A percentile compares a stretch with the other conserved stretches of the same genome.
These are phyloP conservation scores for Heterotrichella gracilis DNA, from an alignment of 352 stramenopile genomes.

Conservation along the genomic window DNA sequence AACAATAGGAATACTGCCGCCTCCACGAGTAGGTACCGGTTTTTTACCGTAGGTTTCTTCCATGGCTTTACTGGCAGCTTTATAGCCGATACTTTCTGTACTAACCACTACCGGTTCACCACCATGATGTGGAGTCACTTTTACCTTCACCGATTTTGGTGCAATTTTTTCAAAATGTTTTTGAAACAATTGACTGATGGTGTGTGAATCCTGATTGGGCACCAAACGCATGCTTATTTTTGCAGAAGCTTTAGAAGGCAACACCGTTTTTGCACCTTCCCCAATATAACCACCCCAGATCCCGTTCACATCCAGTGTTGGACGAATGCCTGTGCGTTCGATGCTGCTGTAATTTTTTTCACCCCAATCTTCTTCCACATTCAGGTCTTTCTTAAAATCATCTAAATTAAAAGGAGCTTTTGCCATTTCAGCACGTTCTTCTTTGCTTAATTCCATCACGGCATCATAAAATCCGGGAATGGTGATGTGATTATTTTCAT, in stretches of 20 bases:
- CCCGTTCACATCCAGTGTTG: neutral
- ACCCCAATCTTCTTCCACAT: neutral
- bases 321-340: neutral
- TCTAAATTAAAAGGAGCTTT: neutral
- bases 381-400: neutral
- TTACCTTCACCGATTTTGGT: neutral
- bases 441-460: neutral
- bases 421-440: neutral
- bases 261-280: neutral
- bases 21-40: neutral
- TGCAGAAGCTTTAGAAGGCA: neutral
- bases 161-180: neutral
- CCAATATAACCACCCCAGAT: neutral
- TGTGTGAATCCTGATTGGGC: neutral
- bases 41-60: slow-evolving; percentile 7
- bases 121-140: neutral
- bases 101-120: neutral
- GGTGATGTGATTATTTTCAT: slow-evolving; percentile 6
- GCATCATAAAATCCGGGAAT: neutral
- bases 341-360: neutral
- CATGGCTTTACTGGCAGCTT: neutral
- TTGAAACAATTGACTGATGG: neutral
- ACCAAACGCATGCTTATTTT: slow-evolving; percentile 6
- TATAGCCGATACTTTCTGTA: neutral
- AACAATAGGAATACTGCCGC: neutral